Conservation (phyloP, 1,139 yeast genomes). For the Geotrichum reessii region DNA sequence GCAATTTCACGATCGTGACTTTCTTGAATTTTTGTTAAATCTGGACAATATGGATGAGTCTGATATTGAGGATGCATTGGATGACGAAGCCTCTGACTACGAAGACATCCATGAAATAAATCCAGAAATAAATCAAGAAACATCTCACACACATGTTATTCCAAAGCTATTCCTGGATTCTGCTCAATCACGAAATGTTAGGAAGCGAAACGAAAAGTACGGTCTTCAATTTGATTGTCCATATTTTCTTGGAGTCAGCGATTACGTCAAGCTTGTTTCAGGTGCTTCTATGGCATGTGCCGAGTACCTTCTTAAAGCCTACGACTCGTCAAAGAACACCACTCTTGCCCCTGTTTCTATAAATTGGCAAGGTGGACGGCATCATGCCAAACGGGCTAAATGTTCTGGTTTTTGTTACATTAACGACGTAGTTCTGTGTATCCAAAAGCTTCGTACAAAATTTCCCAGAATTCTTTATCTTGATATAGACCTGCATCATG, state of each 20-base stretch:
- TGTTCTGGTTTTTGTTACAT: conserved; percentile 75
- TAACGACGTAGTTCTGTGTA: conserved; percentile 59
- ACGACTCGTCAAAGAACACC: neutral
- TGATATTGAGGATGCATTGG: conserved; percentile 25
- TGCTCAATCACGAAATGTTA: neutral
- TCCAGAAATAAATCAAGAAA: neutral
- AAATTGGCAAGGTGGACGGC: conserved; percentile 80
- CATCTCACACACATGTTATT: conserved; percentile 5
- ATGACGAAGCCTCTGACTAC: conserved; percentile 25
- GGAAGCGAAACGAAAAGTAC: conserved; percentile 19
- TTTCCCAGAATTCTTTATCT: conserved; percentile 53
- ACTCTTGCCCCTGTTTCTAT: conserved; percentile 40
- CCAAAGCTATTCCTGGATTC: neutral
- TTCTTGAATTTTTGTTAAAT: conserved; percentile 36
- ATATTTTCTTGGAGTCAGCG: conserved; percentile 48
- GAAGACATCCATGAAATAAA: neutral
- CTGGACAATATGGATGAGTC: conserved; percentile 23
- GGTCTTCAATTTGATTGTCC: conserved; percentile 59
- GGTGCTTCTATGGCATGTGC: conserved; percentile 58
- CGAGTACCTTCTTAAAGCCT: conserved; percentile 28
- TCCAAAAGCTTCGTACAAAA: conserved; percentile 44
- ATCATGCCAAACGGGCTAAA: conserved; percentile 51
- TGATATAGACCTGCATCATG: conserved; percentile 73
- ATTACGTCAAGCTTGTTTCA: conserved; percentile 48
- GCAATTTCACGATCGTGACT: conserved; percentile 39